These are phyloP conservation scores for Pseudogymnoascus sp. DNA, from an alignment of 2,329 filamentous ascomycete species.

Conservation along the genomic window DNA sequence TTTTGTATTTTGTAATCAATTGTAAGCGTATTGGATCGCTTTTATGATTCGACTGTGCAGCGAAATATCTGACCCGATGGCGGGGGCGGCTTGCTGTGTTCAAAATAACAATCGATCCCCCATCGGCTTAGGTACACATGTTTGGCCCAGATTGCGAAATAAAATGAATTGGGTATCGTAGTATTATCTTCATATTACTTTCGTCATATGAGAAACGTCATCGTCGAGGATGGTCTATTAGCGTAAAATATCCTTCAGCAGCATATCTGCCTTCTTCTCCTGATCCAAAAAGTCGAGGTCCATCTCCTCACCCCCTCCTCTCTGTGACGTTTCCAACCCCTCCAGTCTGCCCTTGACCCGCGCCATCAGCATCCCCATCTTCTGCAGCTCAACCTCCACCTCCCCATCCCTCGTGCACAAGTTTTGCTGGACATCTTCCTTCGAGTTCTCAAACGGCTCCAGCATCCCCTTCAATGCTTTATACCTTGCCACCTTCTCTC, in stretches of 20 bases:
- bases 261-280: slow-evolving; percentile 1
- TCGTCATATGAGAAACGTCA: background rate
- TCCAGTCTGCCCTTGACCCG: slow-evolving; percentile 48
- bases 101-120: too few species aligned
- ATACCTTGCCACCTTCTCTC: slow-evolving; percentile 38
- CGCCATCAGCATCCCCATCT: slow-evolving; percentile 54
- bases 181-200: background rate
- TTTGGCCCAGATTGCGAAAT: background rate
- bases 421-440: slow-evolving; percentile 51
- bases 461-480: slow-evolving; percentile 43
- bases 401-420: slow-evolving; percentile 56
- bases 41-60: background rate
- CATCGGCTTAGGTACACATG: background rate
- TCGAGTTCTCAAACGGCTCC: slow-evolving; percentile 39
- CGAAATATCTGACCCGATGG: background rate
- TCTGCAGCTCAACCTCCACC: slow-evolving; percentile 56
- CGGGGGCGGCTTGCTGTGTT: background rate
- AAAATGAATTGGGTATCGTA: background rate
- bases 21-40: background rate
- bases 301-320: slow-evolving; percentile 17
- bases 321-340: slow-evolving; percentile 18
- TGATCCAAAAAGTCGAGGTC: slow-evolving; percentile 18
- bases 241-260: background rate
- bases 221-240: background rate
- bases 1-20: background rate